These are phyloP conservation scores for Elongisporangium senticosum DNA, from an alignment of 352 stramenopile genomes.

Conservation along the genomic window DNA sequence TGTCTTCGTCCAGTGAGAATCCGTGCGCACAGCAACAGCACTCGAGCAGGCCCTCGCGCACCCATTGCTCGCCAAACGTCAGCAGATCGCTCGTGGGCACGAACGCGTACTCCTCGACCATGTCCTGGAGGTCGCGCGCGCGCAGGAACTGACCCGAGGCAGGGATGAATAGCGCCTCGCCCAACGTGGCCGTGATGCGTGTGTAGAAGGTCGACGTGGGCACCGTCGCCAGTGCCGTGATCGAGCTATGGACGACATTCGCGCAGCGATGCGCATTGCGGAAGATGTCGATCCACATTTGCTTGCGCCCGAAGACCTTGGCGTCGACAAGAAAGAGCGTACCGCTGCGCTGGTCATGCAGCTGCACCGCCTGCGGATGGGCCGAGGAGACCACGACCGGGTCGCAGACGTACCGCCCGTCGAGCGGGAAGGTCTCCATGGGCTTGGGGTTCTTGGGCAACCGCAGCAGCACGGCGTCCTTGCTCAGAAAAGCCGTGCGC, in stretches of 20 bases:
- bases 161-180: constrained; percentile 3
- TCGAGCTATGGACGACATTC: constrained; percentile 13
- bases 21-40: constrained; percentile 17
- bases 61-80: background rate
- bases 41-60: constrained; percentile 10
- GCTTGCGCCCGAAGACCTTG: constrained; percentile 30
- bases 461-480: constrained; percentile 31
- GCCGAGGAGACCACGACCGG: constrained; percentile 55
- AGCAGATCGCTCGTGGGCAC: background rate
- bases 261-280: constrained; percentile 19
- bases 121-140: constrained; percentile 15
- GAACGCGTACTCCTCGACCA: constrained; percentile 12
- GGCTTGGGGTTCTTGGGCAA: constrained; percentile 12
- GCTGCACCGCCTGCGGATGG: constrained; percentile 49
- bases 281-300: constrained; percentile 55
- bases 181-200: background rate
- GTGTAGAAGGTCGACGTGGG: background rate
- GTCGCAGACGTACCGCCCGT: constrained; percentile 39
- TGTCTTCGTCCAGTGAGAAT: background rate
- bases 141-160: constrained; percentile 1
- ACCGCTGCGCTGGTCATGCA: constrained; percentile 32
- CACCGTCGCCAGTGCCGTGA: background rate
- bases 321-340: constrained; percentile 44
- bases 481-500: constrained; percentile 23
- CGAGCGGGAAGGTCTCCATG: constrained; percentile 26